Conservation (phyloP, 192 early-diverging fungal genomes). For the Funneliformis geosporum region DNA sequence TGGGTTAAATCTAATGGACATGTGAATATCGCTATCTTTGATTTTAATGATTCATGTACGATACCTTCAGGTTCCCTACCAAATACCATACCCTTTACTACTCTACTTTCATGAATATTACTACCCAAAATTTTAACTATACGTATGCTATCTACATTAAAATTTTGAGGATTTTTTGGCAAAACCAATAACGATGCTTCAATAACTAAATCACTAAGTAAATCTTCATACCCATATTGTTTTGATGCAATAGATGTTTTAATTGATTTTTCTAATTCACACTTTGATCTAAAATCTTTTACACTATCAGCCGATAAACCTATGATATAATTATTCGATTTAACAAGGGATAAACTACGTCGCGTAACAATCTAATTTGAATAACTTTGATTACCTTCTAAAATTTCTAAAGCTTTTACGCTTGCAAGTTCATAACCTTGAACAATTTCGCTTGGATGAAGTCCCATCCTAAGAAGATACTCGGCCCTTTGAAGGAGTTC, state of each 20-base stretch:
- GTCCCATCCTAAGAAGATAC: conserved; percentile 88
- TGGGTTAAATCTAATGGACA: conserved; percentile 90
- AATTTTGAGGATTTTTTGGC: conserved; percentile 84
- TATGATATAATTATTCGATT: conserved; percentile 35
- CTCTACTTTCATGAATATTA: conserved; percentile 81
- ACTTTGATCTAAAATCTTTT: conserved; percentile 47
- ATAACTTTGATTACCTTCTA: conserved; percentile 61
- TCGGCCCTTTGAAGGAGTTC: conserved; percentile 95
- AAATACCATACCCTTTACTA: conserved; percentile 97
- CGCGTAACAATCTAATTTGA: neutral
- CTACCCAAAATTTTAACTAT: conserved; percentile 98
- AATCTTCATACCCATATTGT: conserved; percentile 94
- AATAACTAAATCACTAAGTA: conserved; percentile 78
- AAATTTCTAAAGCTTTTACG: conserved; percentile 77
- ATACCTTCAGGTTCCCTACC: conserved; percentile 87
- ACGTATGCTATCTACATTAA: conserved; percentile 94
- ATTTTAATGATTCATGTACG: conserved; percentile 69
- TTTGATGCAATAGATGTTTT: conserved; percentile 84
- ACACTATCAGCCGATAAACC: conserved; percentile 71
- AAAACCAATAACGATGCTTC: conserved; percentile 85
- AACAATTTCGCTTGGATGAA: conserved; percentile 93
- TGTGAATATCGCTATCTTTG: conserved; percentile 93
- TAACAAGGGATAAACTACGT: neutral
- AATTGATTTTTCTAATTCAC: conserved; percentile 76
- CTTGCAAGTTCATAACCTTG: conserved; percentile 90